Evolutionary conservation across 1,284 basidiomycete genomes (phyloP), one percentile per base, ranked within the genome.

Genomic region (Peniophora sp.): DNA sequence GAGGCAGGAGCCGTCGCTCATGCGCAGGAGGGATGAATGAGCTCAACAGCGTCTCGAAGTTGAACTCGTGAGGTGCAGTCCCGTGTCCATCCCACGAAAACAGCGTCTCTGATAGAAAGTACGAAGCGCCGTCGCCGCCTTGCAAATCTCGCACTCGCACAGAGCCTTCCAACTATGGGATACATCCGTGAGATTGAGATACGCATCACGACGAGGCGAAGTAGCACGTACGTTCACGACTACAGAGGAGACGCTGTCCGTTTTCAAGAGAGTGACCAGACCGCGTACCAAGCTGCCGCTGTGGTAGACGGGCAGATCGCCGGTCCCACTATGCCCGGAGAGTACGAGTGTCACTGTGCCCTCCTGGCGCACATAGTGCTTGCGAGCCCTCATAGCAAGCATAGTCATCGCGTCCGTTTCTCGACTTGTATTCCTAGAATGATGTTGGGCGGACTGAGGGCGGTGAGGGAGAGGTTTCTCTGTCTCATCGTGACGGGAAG

Each of bases 271-370:
- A 24, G 54, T 53, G 20, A 61, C 52, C 11, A 51, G 51, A 10
- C 62, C 62, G 27, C 53, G 54, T 16, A 62, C 41, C 12, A 52
- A 2, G 2, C 53, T 60, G 9, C 59, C 61, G 24, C 58, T 55
- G 2, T 50, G 50, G 44, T 61, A 62, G 22, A 56, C 50, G 2
- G 60, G 61, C 14, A 53, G 43, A 17, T 51, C 44, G n/a, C 45
- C 50, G 23, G 48, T 49, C 8, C 53, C 52, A n/a, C 34, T 49
- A 47, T 61, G 59, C n/a, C 56, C 55, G 2, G 36, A 38, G 14
- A 61, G 49, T 11, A 55, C 38, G 2, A 61, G 51, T 1, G 56
- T 53, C 10, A 60, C 47, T 12, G 51, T 45, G n/a, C 53, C 45
- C 12, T 55, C 49, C 34, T 58, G 58, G 50, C 54, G 57, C 27